These are phyloP conservation scores for Corymbia calophylla DNA, from an alignment of 441 rosid genomes.

Conservation along the genomic window DNA sequence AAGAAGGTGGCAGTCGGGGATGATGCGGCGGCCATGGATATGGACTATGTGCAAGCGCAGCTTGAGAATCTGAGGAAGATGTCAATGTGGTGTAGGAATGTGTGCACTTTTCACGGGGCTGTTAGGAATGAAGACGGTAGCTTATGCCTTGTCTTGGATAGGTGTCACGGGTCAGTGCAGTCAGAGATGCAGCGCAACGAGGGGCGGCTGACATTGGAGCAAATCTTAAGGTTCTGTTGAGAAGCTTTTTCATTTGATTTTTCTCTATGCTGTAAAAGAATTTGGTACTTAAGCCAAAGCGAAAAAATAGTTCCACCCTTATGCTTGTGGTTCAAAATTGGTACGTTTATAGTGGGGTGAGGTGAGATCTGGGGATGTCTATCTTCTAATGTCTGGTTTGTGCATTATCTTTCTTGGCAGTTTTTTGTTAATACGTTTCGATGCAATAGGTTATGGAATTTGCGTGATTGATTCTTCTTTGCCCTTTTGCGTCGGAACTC, in stretches of 20 bases:
- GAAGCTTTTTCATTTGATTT: neutral
- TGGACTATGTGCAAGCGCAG: slow-evolving; percentile 80
- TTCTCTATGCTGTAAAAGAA: neutral
- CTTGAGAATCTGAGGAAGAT: slow-evolving; percentile 64
- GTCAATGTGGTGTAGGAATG: slow-evolving; percentile 96
- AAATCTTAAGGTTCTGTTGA: slow-evolving; percentile 65
- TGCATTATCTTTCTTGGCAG: neutral
- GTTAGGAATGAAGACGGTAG: slow-evolving; percentile 52
- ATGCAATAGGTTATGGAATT: neutral
- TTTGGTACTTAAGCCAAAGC: neutral
- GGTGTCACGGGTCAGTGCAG: slow-evolving; percentile 78
- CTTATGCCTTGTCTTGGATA: slow-evolving; percentile 74
- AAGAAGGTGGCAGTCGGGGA: slow-evolving; percentile 64
- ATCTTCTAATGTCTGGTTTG: neutral
- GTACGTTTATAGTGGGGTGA: neutral
- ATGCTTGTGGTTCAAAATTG: neutral
- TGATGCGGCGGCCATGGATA: slow-evolving; percentile 43
- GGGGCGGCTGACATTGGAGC: slow-evolving; percentile 94
- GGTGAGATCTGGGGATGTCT: neutral
- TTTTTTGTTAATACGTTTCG: neutral
- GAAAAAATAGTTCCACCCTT: neutral
- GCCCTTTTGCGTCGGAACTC: neutral
- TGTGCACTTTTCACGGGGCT: slow-evolving; percentile 89
- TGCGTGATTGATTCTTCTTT: neutral
- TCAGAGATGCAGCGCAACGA: slow-evolving; percentile 90